phyloP scores from a whole-genome alignment of 108 stramenopile genomes.

The Nannochloropsis gaditana region DNA sequence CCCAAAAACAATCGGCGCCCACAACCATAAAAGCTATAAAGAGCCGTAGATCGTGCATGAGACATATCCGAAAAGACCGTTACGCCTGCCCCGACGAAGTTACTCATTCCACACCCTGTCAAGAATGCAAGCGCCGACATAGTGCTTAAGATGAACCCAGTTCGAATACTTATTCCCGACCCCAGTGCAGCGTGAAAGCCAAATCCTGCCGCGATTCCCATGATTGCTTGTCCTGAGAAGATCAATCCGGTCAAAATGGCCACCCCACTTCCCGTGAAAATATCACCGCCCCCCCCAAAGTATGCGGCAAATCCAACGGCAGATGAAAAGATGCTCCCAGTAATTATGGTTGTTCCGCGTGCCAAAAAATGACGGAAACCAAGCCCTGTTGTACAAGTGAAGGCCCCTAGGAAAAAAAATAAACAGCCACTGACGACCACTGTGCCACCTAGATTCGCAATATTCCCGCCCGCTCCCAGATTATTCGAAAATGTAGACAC shows the following conservation, averaged over 20 bases:
- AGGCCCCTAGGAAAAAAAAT: background rate
- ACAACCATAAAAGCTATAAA: background rate
- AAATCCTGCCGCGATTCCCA: background rate
- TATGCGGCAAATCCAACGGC: background rate
- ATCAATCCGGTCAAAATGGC: background rate
- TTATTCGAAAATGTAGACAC: background rate
- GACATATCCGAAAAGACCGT: background rate
- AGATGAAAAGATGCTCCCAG: background rate
- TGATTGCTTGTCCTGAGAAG: background rate
- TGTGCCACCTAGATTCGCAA: background rate
- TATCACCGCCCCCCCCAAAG: background rate
- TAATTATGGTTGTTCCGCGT: background rate
- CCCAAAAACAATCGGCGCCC: background rate
- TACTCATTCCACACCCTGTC: background rate
- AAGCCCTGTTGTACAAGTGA: background rate
- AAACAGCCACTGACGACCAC: background rate
- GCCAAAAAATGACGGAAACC: background rate
- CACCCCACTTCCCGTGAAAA: background rate
- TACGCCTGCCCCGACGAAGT: background rate
- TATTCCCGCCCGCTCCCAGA: background rate
- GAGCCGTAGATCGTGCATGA: background rate
- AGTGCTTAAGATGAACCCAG: background rate
- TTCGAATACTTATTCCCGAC: slow-evolving; percentile 1
- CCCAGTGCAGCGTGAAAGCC: background rate
- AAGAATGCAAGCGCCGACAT: background rate